Conservation (phyloP, 1,139 yeast genomes). For the Geotrichum restrictum region DNA sequence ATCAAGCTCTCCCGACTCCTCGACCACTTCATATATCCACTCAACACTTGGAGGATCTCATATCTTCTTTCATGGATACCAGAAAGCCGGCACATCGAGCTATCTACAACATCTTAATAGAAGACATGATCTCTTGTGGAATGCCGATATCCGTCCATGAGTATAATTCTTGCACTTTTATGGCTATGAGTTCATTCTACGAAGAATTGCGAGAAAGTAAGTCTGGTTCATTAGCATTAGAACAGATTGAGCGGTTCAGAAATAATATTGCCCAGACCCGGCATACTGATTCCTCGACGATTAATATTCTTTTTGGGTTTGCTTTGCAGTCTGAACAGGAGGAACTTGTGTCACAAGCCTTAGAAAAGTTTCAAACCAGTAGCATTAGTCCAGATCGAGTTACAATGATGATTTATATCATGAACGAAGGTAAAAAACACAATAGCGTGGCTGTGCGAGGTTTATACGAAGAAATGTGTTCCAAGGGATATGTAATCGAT, state of each 20-base stretch:
- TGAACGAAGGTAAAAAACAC: slow-evolving; percentile 22
- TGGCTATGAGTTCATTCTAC: slow-evolving; percentile 12
- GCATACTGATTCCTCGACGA: slow-evolving; percentile 22
- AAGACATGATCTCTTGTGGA: slow-evolving; percentile 26
- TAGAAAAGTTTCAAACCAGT: slow-evolving; percentile 21
- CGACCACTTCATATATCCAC: slow-evolving; percentile 38
- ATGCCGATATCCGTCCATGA: slow-evolving; percentile 30
- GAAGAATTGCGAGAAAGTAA: slow-evolving; percentile 6
- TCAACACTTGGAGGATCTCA: slow-evolving; percentile 43
- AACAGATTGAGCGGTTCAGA: slow-evolving; percentile 17
- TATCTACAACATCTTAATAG: slow-evolving; percentile 5
- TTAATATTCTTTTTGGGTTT: slow-evolving; percentile 25
- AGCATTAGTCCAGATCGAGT: slow-evolving; percentile 25
- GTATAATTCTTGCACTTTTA: slow-evolving; percentile 23
- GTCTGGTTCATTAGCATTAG: slow-evolving; percentile 2
- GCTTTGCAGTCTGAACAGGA: slow-evolving; percentile 22
- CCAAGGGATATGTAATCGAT: slow-evolving; percentile 21
- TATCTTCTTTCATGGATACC: slow-evolving; percentile 34
- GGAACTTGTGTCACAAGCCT: slow-evolving; percentile 18
- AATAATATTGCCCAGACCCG: slow-evolving; percentile 14
- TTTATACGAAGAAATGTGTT: slow-evolving; percentile 20
- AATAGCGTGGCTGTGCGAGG: slow-evolving; percentile 23
- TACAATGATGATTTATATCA: slow-evolving; percentile 25
- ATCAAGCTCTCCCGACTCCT: slow-evolving; percentile 38
- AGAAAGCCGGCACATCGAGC: slow-evolving; percentile 13